Conservation (phyloP, 2,329 filamentous ascomycete species). For the Stromatinia cepivora region DNA sequence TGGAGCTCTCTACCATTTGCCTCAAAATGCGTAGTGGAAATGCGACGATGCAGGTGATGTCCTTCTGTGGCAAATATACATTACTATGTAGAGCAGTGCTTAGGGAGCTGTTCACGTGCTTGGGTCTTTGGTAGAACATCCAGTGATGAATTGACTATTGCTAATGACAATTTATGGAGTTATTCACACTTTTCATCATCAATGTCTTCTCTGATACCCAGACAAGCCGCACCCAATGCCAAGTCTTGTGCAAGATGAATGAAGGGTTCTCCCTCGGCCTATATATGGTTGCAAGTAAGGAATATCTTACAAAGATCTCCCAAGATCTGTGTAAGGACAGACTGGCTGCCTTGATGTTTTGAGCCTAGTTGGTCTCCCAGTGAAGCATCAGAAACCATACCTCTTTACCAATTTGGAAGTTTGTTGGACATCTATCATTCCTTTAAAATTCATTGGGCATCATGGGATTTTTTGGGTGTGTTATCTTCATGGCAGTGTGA, state of each 20-base stretch:
- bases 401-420: neutral
- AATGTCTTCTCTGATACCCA: neutral
- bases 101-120: neutral
- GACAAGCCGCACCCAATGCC: neutral
- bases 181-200: neutral
- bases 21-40: neutral
- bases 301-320: neutral
- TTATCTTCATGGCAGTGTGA: neutral
- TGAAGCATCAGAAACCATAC: neutral
- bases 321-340: neutral
- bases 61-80: neutral
- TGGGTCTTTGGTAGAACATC: neutral
- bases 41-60: neutral
- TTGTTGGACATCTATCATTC: neutral
- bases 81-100: neutral
- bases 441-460: neutral
- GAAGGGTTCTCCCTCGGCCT: neutral
- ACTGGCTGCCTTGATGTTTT: neutral
- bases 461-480: neutral
- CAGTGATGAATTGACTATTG: neutral
- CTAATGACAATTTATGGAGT: neutral
- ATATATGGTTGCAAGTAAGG: too few species aligned
- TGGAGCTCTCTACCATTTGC: neutral
- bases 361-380: neutral
- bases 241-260: neutral